Evolutionary conservation across 441 rosid species (phyloP).

Genomic region (Erysimum pusillum): DNA sequence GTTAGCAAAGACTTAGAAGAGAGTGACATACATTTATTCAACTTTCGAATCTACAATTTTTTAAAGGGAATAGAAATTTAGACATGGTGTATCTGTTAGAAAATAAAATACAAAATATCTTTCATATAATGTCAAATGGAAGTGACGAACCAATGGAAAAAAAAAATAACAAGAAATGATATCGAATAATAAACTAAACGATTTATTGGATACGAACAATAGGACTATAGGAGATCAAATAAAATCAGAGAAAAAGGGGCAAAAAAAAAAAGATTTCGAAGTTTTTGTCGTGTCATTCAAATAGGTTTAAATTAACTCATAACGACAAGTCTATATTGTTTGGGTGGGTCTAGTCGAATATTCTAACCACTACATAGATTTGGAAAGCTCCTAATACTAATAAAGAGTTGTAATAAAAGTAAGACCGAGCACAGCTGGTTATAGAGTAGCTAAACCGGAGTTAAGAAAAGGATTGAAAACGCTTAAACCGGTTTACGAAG

Average conservation of each 20-base stretch:
- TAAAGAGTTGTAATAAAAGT: not conserved
- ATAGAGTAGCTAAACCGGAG: constrained; percentile 38
- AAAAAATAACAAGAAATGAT: not conserved
- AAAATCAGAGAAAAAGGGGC: not conserved
- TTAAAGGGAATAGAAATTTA: too few species aligned
- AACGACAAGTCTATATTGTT: not conserved
- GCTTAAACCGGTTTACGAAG: constrained; percentile 35
- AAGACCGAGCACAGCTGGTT: constrained; percentile 21
- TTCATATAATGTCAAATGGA: not conserved
- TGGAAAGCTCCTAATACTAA: constrained; percentile 20
- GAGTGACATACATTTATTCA: not conserved
- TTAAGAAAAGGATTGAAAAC: not conserved
- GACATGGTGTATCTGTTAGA: not conserved
- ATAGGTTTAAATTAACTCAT: not conserved
- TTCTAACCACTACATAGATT: constrained; percentile 17
- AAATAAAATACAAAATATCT: not conserved
- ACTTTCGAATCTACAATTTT: constrained; percentile 5
- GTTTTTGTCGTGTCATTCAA: not conserved
- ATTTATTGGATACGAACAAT: not conserved
- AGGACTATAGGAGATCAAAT: not conserved
- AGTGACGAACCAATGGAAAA: not conserved
- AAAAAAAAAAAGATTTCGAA: not conserved
- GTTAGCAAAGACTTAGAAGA: constrained; percentile 11
- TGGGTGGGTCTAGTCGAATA: constrained; percentile 38
- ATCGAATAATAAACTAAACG: not conserved